Conservation (phyloP, 2,329 filamentous ascomycete genomes). For the Teratosphaeria nubilosa region DNA sequence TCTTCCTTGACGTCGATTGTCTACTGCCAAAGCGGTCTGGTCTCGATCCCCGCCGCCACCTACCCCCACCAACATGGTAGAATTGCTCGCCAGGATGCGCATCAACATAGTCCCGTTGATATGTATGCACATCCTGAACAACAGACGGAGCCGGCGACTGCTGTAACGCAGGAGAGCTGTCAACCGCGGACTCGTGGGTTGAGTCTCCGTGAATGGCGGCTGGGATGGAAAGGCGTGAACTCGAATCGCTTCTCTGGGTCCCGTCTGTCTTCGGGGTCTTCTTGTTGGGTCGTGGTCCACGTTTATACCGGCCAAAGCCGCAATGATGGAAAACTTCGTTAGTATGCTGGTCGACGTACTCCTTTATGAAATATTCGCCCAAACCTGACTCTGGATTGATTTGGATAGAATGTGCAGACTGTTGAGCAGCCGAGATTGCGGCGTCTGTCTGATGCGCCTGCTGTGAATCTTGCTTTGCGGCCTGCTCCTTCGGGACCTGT, state of each 20-base stretch:
- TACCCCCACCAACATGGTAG: not conserved
- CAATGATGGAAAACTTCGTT: constrained; percentile 19
- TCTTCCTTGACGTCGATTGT: not conserved
- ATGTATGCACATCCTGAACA: not conserved
- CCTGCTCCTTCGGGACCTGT: too few relatives aligned
- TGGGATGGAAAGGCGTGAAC: not conserved
- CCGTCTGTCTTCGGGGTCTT: not conserved
- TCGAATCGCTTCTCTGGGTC: not conserved
- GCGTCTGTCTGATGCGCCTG: not conserved
- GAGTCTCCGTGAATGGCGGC: not conserved
- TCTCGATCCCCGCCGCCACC: not conserved
- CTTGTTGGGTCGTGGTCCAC: constrained; percentile 10
- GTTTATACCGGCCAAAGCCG: constrained; percentile 19
- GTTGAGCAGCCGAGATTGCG: not conserved
- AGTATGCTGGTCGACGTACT: constrained; percentile 16
- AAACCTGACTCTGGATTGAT: not conserved
- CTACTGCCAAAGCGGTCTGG: not conserved
- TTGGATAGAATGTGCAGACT: not conserved
- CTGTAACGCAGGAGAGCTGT: not conserved
- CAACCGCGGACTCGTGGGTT: not conserved
- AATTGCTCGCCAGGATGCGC: constrained; percentile 1
- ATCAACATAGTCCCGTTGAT: not conserved
- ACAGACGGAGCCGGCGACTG: not conserved
- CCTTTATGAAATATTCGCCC: constrained; percentile 3
- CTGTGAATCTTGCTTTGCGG: too few relatives aligned